Evolutionary conservation across 176 grass and related monocot species (phyloP), one percentile per base, ranked within the genome.

Genomic region (Oryza punctata): DNA sequence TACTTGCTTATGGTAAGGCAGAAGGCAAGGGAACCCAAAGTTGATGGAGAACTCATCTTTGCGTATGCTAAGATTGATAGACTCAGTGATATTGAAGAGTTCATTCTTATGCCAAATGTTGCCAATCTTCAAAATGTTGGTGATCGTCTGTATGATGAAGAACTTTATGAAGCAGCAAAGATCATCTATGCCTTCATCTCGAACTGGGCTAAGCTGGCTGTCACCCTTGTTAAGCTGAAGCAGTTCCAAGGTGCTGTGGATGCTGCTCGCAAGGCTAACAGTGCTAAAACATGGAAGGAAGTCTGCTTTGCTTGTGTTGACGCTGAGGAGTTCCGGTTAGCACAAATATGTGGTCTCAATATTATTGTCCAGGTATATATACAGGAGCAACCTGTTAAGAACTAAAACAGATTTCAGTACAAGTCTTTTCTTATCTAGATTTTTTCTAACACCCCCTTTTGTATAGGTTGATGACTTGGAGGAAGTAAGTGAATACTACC

Each of bases 261-360:
- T 95, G 96, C 96, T 77, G 91, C 96, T 85, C 88, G 93, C 72
- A 93, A 98, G 86, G 95, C 92, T 52, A 98, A 95, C 84, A 98
- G 95, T 29, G 69, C 92, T 23, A 93, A 98, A 82, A 98, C 96
- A 69, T 95, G 93, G 96, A 98, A 95, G 80, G 96, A 98, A 67
- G 93, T 98, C 28, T 95, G 93, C 82, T 95, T 95, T 98, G 93
- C 93, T 80, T 98, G 96, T 93, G 96, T 98, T 76, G 96, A 98
- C 0, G 93, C 91, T 21, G 96, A 98, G 82, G 93, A 98, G 91
- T 98, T 98, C 89, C 87, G 91, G 61, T 82, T 95, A n/a, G 96
- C 96, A 15, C 96, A 93, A 70, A 98, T 95, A 73, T 98, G 96
- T 82, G 96, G 96, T 85, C 89, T 98, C 18, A 95, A 98, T 84